phyloP scores from a whole-genome alignment of 257 asterid genomes.

The Penstemon davidsonii region DNA sequence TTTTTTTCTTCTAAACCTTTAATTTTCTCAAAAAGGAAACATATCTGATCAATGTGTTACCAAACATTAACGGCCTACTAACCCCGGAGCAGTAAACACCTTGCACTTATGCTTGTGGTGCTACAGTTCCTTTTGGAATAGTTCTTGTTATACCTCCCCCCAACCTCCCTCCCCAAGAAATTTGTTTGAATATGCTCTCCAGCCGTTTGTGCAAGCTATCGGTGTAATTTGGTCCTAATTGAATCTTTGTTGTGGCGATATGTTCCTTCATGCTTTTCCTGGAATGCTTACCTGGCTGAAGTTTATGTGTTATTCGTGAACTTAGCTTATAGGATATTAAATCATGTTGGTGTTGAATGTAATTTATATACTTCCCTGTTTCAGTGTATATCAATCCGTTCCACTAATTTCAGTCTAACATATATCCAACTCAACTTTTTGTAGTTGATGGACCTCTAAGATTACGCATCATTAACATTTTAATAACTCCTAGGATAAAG shows the following conservation, averaged over 20 bases:
- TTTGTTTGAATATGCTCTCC: constrained; percentile 7
- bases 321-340: background rate
- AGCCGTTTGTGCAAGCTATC: constrained; percentile 19
- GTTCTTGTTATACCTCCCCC: constrained; percentile 2
- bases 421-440: background rate
- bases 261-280: constrained; percentile 9
- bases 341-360: constrained; percentile 16
- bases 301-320: background rate
- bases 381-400: constrained; percentile 1
- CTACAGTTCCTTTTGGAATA: constrained; percentile 22
- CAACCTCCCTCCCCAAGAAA: background rate
- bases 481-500: background rate
- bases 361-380: background rate
- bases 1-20: constrained; percentile 6
- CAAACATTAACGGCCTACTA: constrained; percentile 6
- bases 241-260: constrained; percentile 8
- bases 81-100: background rate
- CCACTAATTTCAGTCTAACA: background rate
- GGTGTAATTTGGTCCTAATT: constrained; percentile 13
- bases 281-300: constrained; percentile 2
- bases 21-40: background rate
- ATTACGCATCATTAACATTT: constrained; percentile 1
- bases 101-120: constrained; percentile 8
- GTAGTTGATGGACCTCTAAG: constrained; percentile 13
- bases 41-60: constrained; percentile 13